phyloP scores from a whole-genome alignment of 2,329 filamentous ascomycete genomes.

The Xylariaceae sp. region DNA sequence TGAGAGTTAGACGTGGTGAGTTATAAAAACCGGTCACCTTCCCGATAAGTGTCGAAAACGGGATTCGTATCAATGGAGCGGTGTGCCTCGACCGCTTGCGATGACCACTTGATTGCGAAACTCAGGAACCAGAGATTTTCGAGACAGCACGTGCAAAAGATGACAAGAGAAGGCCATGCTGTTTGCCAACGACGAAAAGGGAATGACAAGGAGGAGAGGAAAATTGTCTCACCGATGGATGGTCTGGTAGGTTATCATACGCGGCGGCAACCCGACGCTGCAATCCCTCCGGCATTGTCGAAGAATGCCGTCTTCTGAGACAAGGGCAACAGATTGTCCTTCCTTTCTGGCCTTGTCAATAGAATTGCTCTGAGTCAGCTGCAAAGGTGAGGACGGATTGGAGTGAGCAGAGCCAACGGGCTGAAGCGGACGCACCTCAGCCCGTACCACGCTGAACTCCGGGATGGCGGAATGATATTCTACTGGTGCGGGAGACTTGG shows the following conservation, averaged over 20 bases:
- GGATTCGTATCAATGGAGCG: conserved; percentile 4
- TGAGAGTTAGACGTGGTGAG: background rate
- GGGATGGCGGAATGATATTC: no score
- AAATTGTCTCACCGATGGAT: conserved; percentile 11
- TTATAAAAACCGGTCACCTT: conserved; percentile 4
- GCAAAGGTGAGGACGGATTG: conserved; percentile 15
- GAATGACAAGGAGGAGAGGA: conserved; percentile 5
- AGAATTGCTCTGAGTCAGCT: conserved; percentile 23
- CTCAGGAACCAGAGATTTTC: conserved; percentile 7
- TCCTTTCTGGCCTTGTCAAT: conserved; percentile 12
- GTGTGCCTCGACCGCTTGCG: conserved; percentile 20
- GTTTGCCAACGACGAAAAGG: conserved; percentile 5
- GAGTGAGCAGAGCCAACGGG: background rate
- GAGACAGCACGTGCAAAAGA: conserved; percentile 2
- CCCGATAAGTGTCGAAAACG: conserved; percentile 4
- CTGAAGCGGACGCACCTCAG: background rate
- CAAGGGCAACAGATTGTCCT: conserved; percentile 10
- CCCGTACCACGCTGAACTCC: conserved; percentile 1
- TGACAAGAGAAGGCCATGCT: background rate
- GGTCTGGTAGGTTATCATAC: conserved; percentile 21
- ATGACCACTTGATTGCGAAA: conserved; percentile 7
- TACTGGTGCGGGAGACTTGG: no score
- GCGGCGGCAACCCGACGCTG: conserved; percentile 20
- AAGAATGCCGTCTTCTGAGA: conserved; percentile 5
- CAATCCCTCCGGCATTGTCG: conserved; percentile 24